phyloP scores from a whole-genome alignment of 768 basidiomycete species.

The Boletus tylopilopsis region DNA sequence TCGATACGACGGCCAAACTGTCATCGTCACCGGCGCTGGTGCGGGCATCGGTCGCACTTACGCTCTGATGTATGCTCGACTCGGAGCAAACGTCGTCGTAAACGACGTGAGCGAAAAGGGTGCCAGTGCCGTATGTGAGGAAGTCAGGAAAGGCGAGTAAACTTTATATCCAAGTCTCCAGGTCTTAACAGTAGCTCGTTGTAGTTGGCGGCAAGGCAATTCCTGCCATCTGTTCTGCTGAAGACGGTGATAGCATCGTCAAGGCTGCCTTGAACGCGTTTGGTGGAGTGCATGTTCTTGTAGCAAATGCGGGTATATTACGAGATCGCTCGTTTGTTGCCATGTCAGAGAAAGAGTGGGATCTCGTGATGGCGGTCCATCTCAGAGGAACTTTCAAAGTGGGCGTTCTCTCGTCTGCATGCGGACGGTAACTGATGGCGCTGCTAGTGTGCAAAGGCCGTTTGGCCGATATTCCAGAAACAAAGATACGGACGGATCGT shows the following conservation, averaged over 20 bases:
- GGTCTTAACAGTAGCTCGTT: background rate
- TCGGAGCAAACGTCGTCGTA: constrained; percentile 96
- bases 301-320: constrained; percentile 92
- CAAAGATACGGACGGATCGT: constrained; percentile 96
- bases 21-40: constrained; percentile 92
- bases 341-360: constrained; percentile 94
- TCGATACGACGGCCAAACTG: constrained; percentile 85
- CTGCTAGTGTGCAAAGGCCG: constrained; percentile 82
- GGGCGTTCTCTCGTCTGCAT: background rate
- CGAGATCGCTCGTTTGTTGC: constrained; percentile 90
- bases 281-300: constrained; percentile 80
- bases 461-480: constrained; percentile 95
- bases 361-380: constrained; percentile 84
- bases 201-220: constrained; percentile 87
- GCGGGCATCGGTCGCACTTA: constrained; percentile 92
- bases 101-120: constrained; percentile 91
- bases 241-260: constrained; percentile 88
- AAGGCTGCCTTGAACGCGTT: constrained; percentile 84
- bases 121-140: constrained; percentile 81
- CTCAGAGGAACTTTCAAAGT: constrained; percentile 91
- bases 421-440: background rate
- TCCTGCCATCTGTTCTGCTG: constrained; percentile 80
- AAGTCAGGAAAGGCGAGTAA: constrained; percentile 68
- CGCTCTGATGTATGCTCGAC: constrained; percentile 83
- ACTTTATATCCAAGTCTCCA: background rate